These are phyloP conservation scores for Naematelia encephala DNA, from an alignment of 768 basidiomycete species.

Conservation along the genomic window DNA sequence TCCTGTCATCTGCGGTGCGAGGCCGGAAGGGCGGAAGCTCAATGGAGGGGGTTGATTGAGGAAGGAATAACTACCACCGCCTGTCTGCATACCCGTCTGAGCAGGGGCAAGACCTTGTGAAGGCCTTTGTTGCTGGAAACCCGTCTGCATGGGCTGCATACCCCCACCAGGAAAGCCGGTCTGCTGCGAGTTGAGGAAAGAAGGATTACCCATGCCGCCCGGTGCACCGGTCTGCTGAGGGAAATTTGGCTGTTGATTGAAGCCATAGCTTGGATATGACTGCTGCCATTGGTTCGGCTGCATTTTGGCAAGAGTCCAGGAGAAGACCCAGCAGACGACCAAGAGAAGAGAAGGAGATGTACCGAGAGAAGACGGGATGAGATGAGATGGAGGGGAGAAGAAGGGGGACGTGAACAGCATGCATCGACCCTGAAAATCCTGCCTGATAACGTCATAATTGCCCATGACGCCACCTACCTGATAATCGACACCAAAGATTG, in stretches of 20 bases:
- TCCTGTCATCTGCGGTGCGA: slow-evolving; percentile 64
- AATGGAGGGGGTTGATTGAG: slow-evolving; percentile 40
- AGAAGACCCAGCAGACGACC: neutral
- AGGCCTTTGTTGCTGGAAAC: slow-evolving; percentile 27
- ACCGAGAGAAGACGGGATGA: neutral
- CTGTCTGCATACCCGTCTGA: slow-evolving; percentile 5
- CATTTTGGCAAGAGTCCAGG: neutral
- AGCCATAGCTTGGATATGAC: neutral
- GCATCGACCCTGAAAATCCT: neutral
- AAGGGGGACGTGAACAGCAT: too few relatives aligned
- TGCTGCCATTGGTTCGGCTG: slow-evolving; percentile 5
- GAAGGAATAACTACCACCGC: slow-evolving; percentile 29
- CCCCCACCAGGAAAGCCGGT: slow-evolving; percentile 18
- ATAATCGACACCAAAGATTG: too few relatives aligned
- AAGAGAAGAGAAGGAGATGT: neutral
- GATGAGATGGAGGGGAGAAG: neutral
- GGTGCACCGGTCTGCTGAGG: slow-evolving; percentile 5
- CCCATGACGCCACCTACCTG: neutral
- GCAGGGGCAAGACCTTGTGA: slow-evolving; percentile 10
- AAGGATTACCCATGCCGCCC: slow-evolving; percentile 6
- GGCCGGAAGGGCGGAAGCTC: slow-evolving; percentile 21
- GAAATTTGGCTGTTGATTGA: slow-evolving; percentile 2
- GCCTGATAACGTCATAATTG: neutral
- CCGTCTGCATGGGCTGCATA: slow-evolving; percentile 19
- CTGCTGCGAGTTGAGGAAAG: slow-evolving; percentile 13